These are phyloP conservation scores for Trypanosoma cruzi DNA, from an alignment of 208 protist genomes.

Conservation along the genomic window DNA sequence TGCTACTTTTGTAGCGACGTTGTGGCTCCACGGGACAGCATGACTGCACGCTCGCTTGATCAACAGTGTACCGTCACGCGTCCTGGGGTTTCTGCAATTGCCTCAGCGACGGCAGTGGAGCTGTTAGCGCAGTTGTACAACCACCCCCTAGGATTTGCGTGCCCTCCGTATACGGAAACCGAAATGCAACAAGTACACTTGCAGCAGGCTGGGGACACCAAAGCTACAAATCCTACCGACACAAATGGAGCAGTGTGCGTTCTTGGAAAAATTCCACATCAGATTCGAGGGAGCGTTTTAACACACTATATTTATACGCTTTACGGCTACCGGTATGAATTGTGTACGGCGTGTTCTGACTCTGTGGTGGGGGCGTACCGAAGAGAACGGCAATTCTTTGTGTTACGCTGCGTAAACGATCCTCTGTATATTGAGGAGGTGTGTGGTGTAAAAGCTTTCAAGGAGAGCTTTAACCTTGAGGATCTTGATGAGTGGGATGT, in stretches of 20 bases:
- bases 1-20: constrained; percentile 99
- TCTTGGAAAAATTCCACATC: constrained; percentile 88
- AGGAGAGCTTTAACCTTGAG: constrained; percentile 43
- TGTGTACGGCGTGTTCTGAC: constrained; percentile 95
- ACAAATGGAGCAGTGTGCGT: constrained; percentile 23
- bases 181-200: neutral
- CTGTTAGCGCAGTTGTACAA: constrained; percentile 94
- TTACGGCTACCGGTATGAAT: constrained; percentile 71
- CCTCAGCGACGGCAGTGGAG: constrained; percentile 94
- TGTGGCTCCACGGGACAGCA: constrained; percentile 89
- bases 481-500: constrained; percentile 23
- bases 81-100: constrained; percentile 94
- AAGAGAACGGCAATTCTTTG: constrained; percentile 81
- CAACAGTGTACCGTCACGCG: constrained; percentile 99
- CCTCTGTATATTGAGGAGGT: constrained; percentile 79
- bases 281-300: constrained; percentile 89
- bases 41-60: constrained; percentile 96
- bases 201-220: neutral
- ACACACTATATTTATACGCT: constrained; percentile 71
- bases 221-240: neutral
- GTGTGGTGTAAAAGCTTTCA: constrained; percentile 72
- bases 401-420: constrained; percentile 91
- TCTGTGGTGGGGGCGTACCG: constrained; percentile 75
- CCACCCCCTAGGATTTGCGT: constrained; percentile 79
- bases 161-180: constrained; percentile 44